phyloP scores from a whole-genome alignment of 2,329 filamentous ascomycete species.

The Colletotrichum sp. region DNA sequence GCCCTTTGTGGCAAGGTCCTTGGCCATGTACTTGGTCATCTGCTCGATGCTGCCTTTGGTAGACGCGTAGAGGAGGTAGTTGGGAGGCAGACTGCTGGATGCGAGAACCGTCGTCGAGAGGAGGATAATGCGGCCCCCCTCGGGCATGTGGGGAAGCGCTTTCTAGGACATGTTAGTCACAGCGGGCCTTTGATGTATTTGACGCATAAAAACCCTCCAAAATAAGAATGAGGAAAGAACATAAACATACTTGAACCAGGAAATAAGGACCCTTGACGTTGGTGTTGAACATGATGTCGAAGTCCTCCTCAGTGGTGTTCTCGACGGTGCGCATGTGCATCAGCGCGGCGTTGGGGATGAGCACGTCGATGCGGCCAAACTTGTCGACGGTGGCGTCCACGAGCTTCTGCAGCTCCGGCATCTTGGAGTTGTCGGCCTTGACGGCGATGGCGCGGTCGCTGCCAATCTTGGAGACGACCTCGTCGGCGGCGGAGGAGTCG shows the following conservation, averaged over 20 bases:
- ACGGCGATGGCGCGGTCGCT: conserved; percentile 53
- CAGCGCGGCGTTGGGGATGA: conserved; percentile 60
- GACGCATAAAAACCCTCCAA: neutral
- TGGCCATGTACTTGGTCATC: conserved; percentile 57
- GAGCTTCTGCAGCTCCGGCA: conserved; percentile 51
- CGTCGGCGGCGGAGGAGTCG: conserved; percentile 49
- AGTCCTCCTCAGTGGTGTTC: conserved; percentile 52
- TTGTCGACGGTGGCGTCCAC: conserved; percentile 50
- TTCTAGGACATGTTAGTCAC: conserved; percentile 39
- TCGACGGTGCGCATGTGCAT: conserved; percentile 55
- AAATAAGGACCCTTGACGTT: conserved; percentile 65
- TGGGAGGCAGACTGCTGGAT: conserved; percentile 41
- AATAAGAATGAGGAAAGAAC: neutral
- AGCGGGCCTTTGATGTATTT: neutral
- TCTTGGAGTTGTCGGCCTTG: conserved; percentile 56
- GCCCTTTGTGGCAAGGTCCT: conserved; percentile 53
- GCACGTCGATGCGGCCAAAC: conserved; percentile 62
- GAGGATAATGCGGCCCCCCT: conserved; percentile 54
- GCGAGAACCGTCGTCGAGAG: conserved; percentile 48
- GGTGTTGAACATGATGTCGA: conserved; percentile 51
- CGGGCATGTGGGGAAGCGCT: conserved; percentile 53
- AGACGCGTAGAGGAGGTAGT: conserved; percentile 56
- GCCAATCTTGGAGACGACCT: conserved; percentile 53
- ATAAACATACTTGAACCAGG: conserved; percentile 41
- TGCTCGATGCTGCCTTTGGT: conserved; percentile 67